phyloP scores from a whole-genome alignment of 805 yeast species.

The Monosporozyma solicola region DNA sequence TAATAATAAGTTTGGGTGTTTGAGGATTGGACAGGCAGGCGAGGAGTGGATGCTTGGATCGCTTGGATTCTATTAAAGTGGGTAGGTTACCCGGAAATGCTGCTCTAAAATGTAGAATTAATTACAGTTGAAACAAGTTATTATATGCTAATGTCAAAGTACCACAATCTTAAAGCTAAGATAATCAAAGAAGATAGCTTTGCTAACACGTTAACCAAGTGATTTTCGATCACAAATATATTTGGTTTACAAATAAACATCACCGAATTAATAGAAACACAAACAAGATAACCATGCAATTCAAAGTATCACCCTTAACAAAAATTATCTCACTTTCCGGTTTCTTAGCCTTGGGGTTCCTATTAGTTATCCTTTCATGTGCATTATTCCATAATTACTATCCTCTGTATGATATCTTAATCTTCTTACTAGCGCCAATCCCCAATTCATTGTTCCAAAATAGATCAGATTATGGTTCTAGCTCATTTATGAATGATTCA shows the following conservation, averaged over 20 bases:
- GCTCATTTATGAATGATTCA: slow-evolving; percentile 47
- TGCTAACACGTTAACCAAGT: neutral
- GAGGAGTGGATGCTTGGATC: neutral
- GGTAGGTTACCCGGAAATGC: neutral
- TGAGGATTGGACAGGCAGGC: too few relatives aligned
- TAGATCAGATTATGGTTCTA: slow-evolving; percentile 15
- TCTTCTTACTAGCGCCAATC: slow-evolving; percentile 61
- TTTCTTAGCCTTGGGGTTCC: slow-evolving; percentile 78
- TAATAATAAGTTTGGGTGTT: neutral
- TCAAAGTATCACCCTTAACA: slow-evolving; percentile 29
- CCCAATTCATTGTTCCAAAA: slow-evolving; percentile 55
- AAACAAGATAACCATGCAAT: slow-evolving; percentile 10
- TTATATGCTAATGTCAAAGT: neutral
- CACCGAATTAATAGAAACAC: neutral
- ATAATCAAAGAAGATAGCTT: neutral
- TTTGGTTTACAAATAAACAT: neutral
- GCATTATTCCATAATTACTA: slow-evolving; percentile 86
- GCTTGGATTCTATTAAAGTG: neutral
- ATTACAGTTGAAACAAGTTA: neutral
- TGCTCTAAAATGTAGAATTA: neutral
- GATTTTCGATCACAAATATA: neutral
- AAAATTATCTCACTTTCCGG: slow-evolving; percentile 30
- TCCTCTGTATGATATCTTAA: slow-evolving; percentile 65
- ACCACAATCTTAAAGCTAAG: neutral
- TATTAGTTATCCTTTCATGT: slow-evolving; percentile 79